These are phyloP conservation scores for Asterophora lycoperdoides DNA, from an alignment of 768 basidiomycete species.

Conservation along the genomic window DNA sequence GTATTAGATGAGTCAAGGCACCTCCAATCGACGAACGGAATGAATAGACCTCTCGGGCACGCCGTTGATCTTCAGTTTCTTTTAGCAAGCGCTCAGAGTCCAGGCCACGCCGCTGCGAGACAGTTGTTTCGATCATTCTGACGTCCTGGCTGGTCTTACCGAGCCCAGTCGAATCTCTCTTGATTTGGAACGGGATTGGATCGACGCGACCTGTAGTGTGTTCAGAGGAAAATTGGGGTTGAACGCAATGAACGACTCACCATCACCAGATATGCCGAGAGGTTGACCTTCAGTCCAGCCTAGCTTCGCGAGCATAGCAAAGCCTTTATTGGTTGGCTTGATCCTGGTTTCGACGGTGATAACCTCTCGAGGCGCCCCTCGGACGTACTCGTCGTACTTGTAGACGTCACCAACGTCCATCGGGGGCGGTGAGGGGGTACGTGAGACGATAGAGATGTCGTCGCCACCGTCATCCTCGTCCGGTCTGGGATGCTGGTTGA, in stretches of 20 bases:
- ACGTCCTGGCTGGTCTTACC: conserved; percentile 78
- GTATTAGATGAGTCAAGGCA: conserved; percentile 3
- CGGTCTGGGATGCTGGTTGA: conserved; percentile 59
- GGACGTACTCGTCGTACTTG: conserved; percentile 66
- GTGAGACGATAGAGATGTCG: conserved; percentile 70
- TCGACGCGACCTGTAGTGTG: conserved; percentile 63
- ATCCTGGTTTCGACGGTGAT: conserved; percentile 82
- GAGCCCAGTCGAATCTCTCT: conserved; percentile 72
- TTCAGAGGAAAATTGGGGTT: background rate
- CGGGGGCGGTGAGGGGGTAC: conserved; percentile 62
- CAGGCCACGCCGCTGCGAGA: conserved; percentile 72
- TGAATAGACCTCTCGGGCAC: conserved; percentile 57
- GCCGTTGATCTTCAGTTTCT: conserved; percentile 76
- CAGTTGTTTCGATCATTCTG: conserved; percentile 80
- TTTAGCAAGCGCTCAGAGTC: conserved; percentile 79
- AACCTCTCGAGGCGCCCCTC: conserved; percentile 50
- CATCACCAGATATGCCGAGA: conserved; percentile 71
- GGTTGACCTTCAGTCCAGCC: conserved; percentile 82
- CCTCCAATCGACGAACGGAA: background rate
- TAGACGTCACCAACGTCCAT: conserved; percentile 48
- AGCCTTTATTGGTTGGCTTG: conserved; percentile 75
- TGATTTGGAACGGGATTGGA: conserved; percentile 78
- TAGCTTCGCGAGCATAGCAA: conserved; percentile 72
- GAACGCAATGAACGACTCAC: conserved; percentile 32
- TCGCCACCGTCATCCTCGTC: conserved; percentile 46